Evolutionary conservation across 345 rosid species (phyloP).

Genomic region (Syzygium oleosum): DNA sequence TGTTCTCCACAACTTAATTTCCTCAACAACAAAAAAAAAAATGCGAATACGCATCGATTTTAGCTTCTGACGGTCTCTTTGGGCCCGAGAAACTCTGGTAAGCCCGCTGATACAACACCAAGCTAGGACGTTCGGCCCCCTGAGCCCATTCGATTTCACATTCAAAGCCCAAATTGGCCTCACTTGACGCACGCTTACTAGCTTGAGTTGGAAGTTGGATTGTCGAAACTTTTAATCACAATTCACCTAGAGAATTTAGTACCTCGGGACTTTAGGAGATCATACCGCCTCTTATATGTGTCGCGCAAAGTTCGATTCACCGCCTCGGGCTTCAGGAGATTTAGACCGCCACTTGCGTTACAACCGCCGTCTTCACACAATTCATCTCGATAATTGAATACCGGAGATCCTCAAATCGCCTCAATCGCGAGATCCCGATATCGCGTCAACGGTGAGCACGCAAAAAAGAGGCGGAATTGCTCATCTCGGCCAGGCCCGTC

Average conservation of each 20-base stretch:
- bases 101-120: not conserved
- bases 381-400: accelerated
- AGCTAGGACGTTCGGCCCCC: not conserved
- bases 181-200: not conserved
- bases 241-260: not conserved
- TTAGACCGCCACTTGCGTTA: not conserved
- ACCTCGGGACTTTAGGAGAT: not conserved
- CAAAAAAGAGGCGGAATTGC: not conserved
- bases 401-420: accelerated
- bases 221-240: not conserved
- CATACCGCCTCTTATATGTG: not conserved
- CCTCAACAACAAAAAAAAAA: not conserved
- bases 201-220: not conserved
- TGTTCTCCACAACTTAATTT: not conserved
- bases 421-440: accelerated
- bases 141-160: not conserved
- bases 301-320: not conserved
- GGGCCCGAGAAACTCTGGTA: not conserved
- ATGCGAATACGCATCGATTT: not conserved
- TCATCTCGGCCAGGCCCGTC: accelerated
- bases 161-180: not conserved
- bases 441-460: accelerated
- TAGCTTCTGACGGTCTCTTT: not conserved
- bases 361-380: accelerated
- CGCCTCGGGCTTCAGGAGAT: accelerated